A percentile compares a stretch with the other conserved stretches of the same genome.
These are phyloP conservation scores for Penicillium sp. DNA, from an alignment of 2,329 filamentous ascomycete species.

Conservation along the genomic window DNA sequence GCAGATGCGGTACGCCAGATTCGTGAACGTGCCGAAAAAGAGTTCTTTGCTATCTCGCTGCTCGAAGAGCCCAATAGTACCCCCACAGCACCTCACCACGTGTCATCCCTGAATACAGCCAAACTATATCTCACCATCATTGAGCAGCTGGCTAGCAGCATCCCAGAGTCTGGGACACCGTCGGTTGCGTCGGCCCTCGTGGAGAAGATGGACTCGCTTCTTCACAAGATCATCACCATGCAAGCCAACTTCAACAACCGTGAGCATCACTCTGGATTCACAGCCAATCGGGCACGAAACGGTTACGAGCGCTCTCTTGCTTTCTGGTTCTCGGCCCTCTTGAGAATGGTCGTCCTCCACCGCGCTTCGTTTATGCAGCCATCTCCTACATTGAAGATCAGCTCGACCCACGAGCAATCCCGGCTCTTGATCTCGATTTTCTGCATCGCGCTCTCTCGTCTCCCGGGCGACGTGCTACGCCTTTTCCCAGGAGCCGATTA, in stretches of 20 bases:
- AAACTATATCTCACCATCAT: conserved; percentile 39
- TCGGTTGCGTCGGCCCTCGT: conserved; percentile 33
- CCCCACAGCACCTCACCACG: conserved; percentile 8
- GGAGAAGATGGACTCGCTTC: conserved; percentile 40
- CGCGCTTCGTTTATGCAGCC: conserved; percentile 33
- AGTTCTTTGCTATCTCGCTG: conserved; percentile 36
- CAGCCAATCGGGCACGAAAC: conserved; percentile 16
- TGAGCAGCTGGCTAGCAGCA: conserved; percentile 37
- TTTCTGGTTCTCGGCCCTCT: conserved; percentile 42
- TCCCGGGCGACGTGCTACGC: conserved; percentile 31
- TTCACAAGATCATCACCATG: conserved; percentile 35
- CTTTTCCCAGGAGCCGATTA: conserved; percentile 30
- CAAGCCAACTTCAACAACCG: conserved; percentile 23
- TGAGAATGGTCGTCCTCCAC: conserved; percentile 41
- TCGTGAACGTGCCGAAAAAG: conserved; percentile 40
- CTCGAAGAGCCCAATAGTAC: conserved; percentile 23
- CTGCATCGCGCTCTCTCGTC: conserved; percentile 39
- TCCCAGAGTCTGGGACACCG: conserved; percentile 32
- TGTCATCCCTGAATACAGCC: conserved; percentile 28
- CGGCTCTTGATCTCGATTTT: conserved; percentile 38
- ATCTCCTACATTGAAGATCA: conserved; percentile 22
- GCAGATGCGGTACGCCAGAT: conserved; percentile 38
- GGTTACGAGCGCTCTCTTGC: conserved; percentile 31
- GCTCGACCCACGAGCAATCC: conserved; percentile 32
- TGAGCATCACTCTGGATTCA: conserved; percentile 13